Conservation (phyloP, 495 filamentous ascomycete species). For the Podospora tetraspora region DNA sequence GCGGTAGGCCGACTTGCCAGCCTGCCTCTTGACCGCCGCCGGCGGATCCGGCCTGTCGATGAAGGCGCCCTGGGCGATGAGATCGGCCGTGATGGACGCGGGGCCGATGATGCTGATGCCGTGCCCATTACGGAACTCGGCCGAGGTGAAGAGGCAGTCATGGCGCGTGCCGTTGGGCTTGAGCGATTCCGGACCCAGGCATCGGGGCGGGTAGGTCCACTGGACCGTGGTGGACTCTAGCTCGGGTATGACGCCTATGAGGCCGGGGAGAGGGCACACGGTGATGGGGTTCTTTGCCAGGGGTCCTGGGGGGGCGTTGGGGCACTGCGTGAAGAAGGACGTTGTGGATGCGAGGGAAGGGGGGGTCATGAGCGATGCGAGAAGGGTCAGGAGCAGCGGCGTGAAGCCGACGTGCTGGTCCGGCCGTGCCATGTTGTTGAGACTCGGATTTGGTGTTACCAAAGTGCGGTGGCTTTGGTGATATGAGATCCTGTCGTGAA, state of each 20-base stretch:
- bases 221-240: not conserved
- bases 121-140: constrained; percentile 29
- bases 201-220: constrained; percentile 19
- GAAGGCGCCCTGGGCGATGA: constrained; percentile 26
- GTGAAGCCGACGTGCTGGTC: not conserved
- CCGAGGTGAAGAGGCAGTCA: constrained; percentile 34
- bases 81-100: constrained; percentile 21
- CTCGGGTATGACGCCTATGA: constrained; percentile 6
- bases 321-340: not conserved
- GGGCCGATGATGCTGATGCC: constrained; percentile 30
- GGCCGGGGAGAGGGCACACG: constrained; percentile 5
- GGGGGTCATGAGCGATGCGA: not conserved
- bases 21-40: constrained; percentile 6
- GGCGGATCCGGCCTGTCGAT: constrained; percentile 24
- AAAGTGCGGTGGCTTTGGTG: not conserved
- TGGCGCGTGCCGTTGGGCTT: not conserved
- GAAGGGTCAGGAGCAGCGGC: not conserved
- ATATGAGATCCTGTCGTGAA: not conserved
- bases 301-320: not conserved
- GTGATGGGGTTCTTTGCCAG: not conserved
- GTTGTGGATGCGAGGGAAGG: not conserved
- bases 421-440: not conserved
- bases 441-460: not conserved
- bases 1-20: constrained; percentile 19
- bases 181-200: not conserved